These are phyloP conservation scores for Aspergillus floridensis DNA, from an alignment of 2,329 filamentous ascomycete genomes.

Conservation along the genomic window DNA sequence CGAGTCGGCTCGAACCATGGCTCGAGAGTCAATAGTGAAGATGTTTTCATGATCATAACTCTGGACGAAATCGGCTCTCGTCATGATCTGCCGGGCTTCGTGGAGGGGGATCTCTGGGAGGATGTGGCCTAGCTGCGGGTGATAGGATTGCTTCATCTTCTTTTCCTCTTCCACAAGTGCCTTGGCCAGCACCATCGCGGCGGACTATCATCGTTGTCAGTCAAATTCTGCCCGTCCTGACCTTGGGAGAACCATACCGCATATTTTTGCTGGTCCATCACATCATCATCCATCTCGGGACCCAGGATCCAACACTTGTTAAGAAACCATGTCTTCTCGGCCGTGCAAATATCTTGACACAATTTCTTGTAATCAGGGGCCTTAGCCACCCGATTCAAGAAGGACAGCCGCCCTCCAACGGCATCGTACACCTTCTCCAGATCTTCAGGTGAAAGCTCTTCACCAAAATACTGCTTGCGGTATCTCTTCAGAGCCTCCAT, in stretches of 20 bases:
- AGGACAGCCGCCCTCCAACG: slow-evolving; percentile 84
- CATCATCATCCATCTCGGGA: slow-evolving; percentile 84
- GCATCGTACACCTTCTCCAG: slow-evolving; percentile 79
- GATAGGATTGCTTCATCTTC: slow-evolving; percentile 60
- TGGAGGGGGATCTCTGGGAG: slow-evolving; percentile 80
- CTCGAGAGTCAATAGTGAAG: slow-evolving; percentile 85
- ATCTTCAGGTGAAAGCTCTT: slow-evolving; percentile 52
- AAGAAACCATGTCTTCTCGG: slow-evolving; percentile 75
- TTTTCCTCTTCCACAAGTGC: slow-evolving; percentile 82
- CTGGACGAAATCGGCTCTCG: slow-evolving; percentile 89
- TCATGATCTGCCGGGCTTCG: slow-evolving; percentile 88
- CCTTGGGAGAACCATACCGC: slow-evolving; percentile 59
- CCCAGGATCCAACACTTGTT: slow-evolving; percentile 78
- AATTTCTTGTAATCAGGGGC: slow-evolving; percentile 73
- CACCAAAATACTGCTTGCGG: slow-evolving; percentile 71
- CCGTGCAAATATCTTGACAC: slow-evolving; percentile 68
- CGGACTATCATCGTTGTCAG: slow-evolving; percentile 56
- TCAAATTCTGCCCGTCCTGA: neutral
- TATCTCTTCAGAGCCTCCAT: slow-evolving; percentile 75
- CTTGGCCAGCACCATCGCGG: slow-evolving; percentile 88
- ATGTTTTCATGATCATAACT: slow-evolving; percentile 90
- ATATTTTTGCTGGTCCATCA: slow-evolving; percentile 98
- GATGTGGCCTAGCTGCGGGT: slow-evolving; percentile 66
- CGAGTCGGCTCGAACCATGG: slow-evolving; percentile 85
- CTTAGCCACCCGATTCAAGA: slow-evolving; percentile 87